A percentile compares a stretch with the other conserved stretches of the same genome.
These are phyloP conservation scores for Hibiscus syriacus DNA, from an alignment of 345 rosid genomes.

Conservation along the genomic window DNA sequence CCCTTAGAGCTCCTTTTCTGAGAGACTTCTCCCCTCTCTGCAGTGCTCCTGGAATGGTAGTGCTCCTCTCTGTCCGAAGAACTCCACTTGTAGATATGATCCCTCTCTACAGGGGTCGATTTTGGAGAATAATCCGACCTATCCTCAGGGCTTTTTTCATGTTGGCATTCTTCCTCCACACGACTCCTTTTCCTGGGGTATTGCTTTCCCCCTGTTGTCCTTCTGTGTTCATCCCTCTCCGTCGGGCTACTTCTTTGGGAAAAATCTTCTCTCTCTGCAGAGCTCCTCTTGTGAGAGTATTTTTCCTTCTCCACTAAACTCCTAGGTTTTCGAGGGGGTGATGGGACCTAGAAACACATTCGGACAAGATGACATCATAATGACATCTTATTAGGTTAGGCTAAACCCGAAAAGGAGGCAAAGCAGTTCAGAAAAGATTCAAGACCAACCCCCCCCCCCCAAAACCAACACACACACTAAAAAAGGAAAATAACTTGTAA, in stretches of 20 bases:
- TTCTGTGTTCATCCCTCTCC: conserved; percentile 35
- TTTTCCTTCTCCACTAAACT: conserved; percentile 32
- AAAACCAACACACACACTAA: not conserved
- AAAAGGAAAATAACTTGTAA: not conserved
- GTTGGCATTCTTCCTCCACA: conserved; percentile 18
- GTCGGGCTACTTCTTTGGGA: conserved; percentile 7
- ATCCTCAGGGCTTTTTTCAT: conserved; percentile 10
- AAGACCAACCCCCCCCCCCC: not conserved
- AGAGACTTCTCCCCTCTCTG: conserved; percentile 24
- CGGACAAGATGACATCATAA: not conserved
- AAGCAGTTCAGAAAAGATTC: not conserved
- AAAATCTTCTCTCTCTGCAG: conserved; percentile 16
- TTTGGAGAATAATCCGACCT: conserved; percentile 20
- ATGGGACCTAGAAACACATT: conserved; percentile 54
- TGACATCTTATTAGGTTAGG: not conserved
- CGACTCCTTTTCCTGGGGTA: not conserved
- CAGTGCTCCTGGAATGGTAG: conserved; percentile 12
- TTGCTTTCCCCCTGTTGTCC: conserved; percentile 29
- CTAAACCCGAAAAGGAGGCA: not conserved
- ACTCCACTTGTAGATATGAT: conserved; percentile 14
- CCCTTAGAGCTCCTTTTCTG: conserved; percentile 24
- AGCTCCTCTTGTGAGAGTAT: conserved; percentile 23
- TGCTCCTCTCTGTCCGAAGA: conserved; percentile 26
- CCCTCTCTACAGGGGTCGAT: conserved; percentile 11
- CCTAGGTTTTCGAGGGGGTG: conserved; percentile 67